Percentiles rank a stretch among this genome's conserved stretches.
phyloP scores from a whole-genome alignment of 2,329 filamentous ascomycete genomes.

The Purpureocillium takamizusanense region DNA sequence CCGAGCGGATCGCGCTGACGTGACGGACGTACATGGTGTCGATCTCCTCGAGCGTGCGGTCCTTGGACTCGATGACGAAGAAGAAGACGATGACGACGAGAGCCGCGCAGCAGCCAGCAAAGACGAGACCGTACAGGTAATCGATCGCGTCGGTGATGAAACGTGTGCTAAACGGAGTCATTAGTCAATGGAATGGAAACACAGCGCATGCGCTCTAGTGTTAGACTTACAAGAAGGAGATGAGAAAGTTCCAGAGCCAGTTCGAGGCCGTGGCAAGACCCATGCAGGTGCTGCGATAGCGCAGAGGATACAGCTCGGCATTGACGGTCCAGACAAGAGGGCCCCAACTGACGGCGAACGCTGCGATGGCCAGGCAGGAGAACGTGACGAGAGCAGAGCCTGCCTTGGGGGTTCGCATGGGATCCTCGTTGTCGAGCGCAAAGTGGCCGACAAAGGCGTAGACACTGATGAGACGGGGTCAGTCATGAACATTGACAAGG shows the following conservation, averaged over 20 bases:
- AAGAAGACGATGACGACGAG: slow-evolving; percentile 62
- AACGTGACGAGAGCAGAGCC: slow-evolving; percentile 58
- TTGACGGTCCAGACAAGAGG: slow-evolving; percentile 60
- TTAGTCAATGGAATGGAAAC: too few relatives aligned
- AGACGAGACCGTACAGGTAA: slow-evolving; percentile 63
- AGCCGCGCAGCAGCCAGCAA: slow-evolving; percentile 57
- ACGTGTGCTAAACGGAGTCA: too few relatives aligned
- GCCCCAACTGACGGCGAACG: slow-evolving; percentile 61
- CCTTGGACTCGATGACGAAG: slow-evolving; percentile 66
- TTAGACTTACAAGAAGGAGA: slow-evolving; percentile 34
- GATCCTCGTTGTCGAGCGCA: slow-evolving; percentile 29
- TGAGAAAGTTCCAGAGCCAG: slow-evolving; percentile 58
- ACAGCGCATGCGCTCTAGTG: not conserved
- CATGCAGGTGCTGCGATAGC: slow-evolving; percentile 45
- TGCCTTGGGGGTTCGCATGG: slow-evolving; percentile 34
- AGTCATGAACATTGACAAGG: too few relatives aligned
- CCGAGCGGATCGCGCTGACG: slow-evolving; percentile 40
- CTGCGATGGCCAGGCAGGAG: slow-evolving; percentile 59
- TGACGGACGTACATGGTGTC: slow-evolving; percentile 62
- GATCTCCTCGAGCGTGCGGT: slow-evolving; percentile 64
- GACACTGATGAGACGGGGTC: slow-evolving; percentile 15
- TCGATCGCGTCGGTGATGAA: slow-evolving; percentile 64
- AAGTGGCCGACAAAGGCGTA: slow-evolving; percentile 41
- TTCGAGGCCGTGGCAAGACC: slow-evolving; percentile 48
- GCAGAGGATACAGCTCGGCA: slow-evolving; percentile 54